A percentile compares a stretch with the other conserved stretches of the same genome.
These are phyloP conservation scores for Albugo candida DNA, from an alignment of 352 stramenopile species.

Conservation along the genomic window DNA sequence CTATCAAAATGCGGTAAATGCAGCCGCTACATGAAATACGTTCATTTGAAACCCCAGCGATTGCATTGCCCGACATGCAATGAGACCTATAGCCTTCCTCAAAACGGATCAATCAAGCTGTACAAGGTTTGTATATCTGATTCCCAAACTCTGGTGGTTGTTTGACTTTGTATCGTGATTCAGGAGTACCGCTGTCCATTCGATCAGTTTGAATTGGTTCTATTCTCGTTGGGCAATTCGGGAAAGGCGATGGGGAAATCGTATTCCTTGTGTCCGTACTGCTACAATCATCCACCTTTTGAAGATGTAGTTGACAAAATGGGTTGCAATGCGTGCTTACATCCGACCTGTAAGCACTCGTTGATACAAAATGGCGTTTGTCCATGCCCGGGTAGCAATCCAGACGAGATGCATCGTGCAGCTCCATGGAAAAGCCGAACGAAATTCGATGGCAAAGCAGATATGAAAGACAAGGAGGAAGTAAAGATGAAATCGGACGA, in stretches of 20 bases:
- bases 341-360: slow-evolving; percentile 23
- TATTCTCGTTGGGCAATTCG: slow-evolving; percentile 29
- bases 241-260: slow-evolving; percentile 21
- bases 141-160: slow-evolving; percentile 11
- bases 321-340: slow-evolving; percentile 23
- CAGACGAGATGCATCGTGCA: slow-evolving; percentile 1
- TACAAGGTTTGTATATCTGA: slow-evolving; percentile 8
- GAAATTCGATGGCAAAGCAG: too few relatives aligned
- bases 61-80: slow-evolving; percentile 28
- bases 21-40: slow-evolving; percentile 31
- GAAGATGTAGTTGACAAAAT: slow-evolving; percentile 13
- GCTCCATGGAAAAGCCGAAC: too few relatives aligned
- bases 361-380: slow-evolving; percentile 22
- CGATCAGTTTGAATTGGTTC: slow-evolving; percentile 30
- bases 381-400: slow-evolving; percentile 11
- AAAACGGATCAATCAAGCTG: slow-evolving; percentile 18
- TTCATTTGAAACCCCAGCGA: slow-evolving; percentile 19
- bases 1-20: slow-evolving; percentile 34
- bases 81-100: slow-evolving; percentile 18
- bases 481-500: too few relatives aligned
- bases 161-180: slow-evolving; percentile 10
- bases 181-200: slow-evolving; percentile 23
- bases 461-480: too few relatives aligned
- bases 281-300: slow-evolving; percentile 26
- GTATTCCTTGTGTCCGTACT: slow-evolving; percentile 26